A percentile compares a stretch with the other conserved stretches of the same genome.
Conservation (phyloP, 345 rosid genomes). For the Eucalyptus melliodora region DNA sequence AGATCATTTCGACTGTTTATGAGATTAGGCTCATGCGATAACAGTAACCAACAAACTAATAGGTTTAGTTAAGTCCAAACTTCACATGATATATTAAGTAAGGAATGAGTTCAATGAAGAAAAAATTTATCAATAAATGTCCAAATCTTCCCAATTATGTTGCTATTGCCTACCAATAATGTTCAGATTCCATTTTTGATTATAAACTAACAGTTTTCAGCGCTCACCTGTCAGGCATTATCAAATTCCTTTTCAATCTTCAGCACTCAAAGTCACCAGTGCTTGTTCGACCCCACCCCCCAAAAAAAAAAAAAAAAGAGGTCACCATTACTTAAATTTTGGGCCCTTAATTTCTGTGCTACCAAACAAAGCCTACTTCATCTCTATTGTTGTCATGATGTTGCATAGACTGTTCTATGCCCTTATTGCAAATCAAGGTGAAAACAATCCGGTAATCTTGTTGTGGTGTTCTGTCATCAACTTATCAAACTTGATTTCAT, state of each 20-base stretch:
- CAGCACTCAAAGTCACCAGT: not conserved
- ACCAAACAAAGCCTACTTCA: not conserved
- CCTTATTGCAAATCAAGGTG: not conserved
- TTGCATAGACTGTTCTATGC: not conserved
- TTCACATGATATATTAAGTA: not conserved
- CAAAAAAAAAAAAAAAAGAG: no score
- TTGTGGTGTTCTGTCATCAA: not conserved
- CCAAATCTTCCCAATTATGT: not conserved
- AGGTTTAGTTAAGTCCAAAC: not conserved
- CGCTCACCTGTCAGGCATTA: not conserved
- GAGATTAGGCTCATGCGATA: not conserved
- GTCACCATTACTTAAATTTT: not conserved
- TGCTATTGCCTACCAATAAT: not conserved
- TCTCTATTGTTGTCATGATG: not conserved
- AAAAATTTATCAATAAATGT: not conserved
- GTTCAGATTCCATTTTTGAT: not conserved
- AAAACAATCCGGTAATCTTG: not conserved
- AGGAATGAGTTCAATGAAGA: not conserved
- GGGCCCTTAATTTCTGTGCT: not conserved
- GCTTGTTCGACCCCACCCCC: no score
- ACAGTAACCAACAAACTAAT: not conserved
- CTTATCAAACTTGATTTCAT: not conserved
- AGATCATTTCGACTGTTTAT: not conserved
- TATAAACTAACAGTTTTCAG: not conserved
- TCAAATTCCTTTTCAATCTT: not conserved